Conservation (phyloP, 805 yeast species). For the Candida nonsorbophila region DNA sequence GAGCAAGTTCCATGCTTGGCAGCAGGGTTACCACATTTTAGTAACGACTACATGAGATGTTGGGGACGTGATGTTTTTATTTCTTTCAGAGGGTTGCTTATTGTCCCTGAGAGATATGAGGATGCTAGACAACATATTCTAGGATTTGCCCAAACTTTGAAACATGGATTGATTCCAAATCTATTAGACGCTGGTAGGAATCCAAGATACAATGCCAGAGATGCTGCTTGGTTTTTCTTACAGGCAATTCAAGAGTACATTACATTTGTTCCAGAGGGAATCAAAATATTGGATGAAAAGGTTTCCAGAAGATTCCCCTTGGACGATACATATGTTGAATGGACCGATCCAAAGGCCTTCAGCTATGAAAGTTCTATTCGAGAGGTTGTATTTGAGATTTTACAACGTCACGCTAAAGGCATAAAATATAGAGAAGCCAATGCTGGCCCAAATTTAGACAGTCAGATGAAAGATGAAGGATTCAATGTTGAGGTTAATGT, state of each 20-base stretch:
- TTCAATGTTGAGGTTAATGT: conserved; percentile 76
- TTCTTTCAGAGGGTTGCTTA: conserved; percentile 73
- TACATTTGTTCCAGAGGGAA: conserved; percentile 62
- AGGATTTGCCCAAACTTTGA: conserved; percentile 83
- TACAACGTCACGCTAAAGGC: conserved; percentile 85
- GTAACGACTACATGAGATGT: conserved; percentile 87
- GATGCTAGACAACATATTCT: conserved; percentile 79
- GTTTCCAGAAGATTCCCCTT: conserved; percentile 83
- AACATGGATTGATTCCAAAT: conserved; percentile 94
- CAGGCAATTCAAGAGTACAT: conserved; percentile 87
- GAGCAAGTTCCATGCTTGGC: conserved; percentile 71
- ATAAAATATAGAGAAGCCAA: conserved; percentile 89
- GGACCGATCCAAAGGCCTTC: conserved; percentile 71
- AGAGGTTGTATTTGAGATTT: conserved; percentile 77
- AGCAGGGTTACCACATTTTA: conserved; percentile 95
- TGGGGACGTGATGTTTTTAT: conserved; percentile 98
- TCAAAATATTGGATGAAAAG: conserved; percentile 57
- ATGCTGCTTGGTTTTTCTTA: conserved; percentile 92
- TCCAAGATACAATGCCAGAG: conserved; percentile 94
- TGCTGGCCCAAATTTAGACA: conserved; percentile 84
- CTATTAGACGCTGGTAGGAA: conserved; percentile 87
- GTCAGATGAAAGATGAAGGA: conserved; percentile 90
- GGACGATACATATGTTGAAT: conserved; percentile 72
- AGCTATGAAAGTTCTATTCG: conserved; percentile 62
- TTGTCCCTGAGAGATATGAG: conserved; percentile 72